Base-by-base conservation (phyloP, 2,329 filamentous ascomycete genomes). In the Parascedosporium putredinis region DNA sequence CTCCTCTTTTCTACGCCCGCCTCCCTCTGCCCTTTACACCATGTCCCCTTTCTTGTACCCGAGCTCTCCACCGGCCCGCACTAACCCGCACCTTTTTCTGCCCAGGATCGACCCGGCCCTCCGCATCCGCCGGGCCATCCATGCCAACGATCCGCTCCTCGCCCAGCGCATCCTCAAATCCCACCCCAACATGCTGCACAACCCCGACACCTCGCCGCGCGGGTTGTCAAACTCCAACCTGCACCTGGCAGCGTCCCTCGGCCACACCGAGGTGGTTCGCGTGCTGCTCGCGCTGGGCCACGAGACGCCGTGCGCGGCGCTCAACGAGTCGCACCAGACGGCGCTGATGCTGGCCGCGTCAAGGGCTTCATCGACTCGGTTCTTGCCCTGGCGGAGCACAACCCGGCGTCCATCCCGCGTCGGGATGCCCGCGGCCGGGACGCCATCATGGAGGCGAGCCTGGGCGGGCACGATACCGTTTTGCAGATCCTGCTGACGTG, bases 221-320 rank as follows among this genome's bases (percentile, higher is more conserved):
- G 79, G 77, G 46, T 81, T 87, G 56, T 86, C 84, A 63, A 93
- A 94, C 68, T 91, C 88, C 2, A 88, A 81, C 55, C 75, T 95
- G 34, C 88, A 95, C 64, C 75, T 95, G 2, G 86, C 88, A 40
- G 85, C 86, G 9, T 79, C 78, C 6, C 73, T 88, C 51, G 88
- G 88, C 48, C 78, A 84, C 61, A 71, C 79, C 6, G 69, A 81
- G 44, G 83, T 93, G 57, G 83, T 79, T 62, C 74, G 78, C 57
- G 75, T 82, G 49, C 79, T 95, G 24, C 73, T 94, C 54, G 70
- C 76, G n/a, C 73, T 79, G 4, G 86, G 84, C 51, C 88, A 95
- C 63, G 88, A 95, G 64, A 63, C 71, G n/a, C 75, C 74, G 4
- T 80, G 81, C 46, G 80, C 89, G 25, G 84, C 84, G 10, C 75